Conservation (phyloP, 2,329 filamentous ascomycete genomes). For the Corynespora cassiicola region DNA sequence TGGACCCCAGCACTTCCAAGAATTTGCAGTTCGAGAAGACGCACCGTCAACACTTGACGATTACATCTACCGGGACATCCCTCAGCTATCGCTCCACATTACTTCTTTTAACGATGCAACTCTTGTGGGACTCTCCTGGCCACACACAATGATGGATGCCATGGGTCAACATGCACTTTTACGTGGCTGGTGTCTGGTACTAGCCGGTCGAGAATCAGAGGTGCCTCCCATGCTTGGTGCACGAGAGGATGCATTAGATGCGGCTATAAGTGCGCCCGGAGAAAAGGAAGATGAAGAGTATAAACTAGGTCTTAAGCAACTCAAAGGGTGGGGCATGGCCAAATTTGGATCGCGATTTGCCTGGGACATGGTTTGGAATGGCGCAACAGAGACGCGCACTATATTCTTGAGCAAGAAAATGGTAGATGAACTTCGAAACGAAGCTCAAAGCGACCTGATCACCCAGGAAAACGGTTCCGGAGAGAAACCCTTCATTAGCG, state of each 20-base stretch:
- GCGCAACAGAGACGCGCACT: constrained; percentile 37
- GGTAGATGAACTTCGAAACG: constrained; percentile 20
- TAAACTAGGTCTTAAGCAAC: constrained; percentile 15
- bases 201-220: constrained; percentile 52
- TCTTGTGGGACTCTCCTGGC: constrained; percentile 54
- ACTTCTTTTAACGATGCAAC: constrained; percentile 59
- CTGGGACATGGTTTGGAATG: constrained; percentile 15
- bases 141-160: constrained; percentile 58
- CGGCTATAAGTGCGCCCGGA: constrained; percentile 6
- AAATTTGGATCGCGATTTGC: constrained; percentile 16
- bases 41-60: constrained; percentile 17
- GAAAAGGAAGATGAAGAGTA: constrained; percentile 19
- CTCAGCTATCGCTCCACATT: constrained; percentile 57
- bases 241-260: constrained; percentile 44
- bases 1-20: constrained; percentile 9
- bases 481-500: constrained; percentile 24
- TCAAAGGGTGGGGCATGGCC: constrained; percentile 18
- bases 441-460: constrained; percentile 37
- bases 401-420: constrained; percentile 47
- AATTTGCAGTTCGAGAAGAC: constrained; percentile 14
- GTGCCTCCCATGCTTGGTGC: constrained; percentile 36
- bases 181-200: constrained; percentile 54
- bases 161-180: constrained; percentile 53
- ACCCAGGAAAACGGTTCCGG: constrained; percentile 2
- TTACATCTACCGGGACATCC: constrained; percentile 43